Base-by-base conservation (phyloP, 768 basidiomycete genomes). In the Phylloporus sp. region DNA sequence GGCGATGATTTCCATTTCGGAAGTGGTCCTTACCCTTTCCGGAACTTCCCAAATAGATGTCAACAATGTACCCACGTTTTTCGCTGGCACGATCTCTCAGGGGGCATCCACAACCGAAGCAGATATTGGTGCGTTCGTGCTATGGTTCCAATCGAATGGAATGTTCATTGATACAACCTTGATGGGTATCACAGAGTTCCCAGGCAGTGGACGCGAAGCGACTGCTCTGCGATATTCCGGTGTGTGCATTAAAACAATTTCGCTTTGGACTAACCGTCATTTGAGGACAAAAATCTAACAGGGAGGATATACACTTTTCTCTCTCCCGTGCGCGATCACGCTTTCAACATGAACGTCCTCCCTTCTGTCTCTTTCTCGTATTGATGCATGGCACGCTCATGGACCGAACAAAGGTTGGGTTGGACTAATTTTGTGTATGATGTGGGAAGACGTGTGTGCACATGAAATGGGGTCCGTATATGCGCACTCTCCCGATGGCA, bases 361-460 rank as follows among this genome's bases (percentile, higher is more conserved):
- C 1, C 75, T 98, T 1, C 82, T 81, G 1, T 42, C 63, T 14
- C 69, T 72, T 3, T 73, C 97, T 37, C 82, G 85, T 15, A 41
- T 67, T 7, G 71, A 74, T 10, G 76, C 75, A 24, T 97, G 93
- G 93, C 78, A 70, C 53, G 65, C 63, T 20, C 64, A 71, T 46
- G 66, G 69, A 17, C 64, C 97, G 48, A 72, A 84, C 41, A 67
- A 77, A 46, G 84, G 91, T 8, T 99, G 96, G 96, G 71, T 77
- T 1, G 86, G 86, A 4, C 69, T 97, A 36, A 97, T 99, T 48
- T 71, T 98, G 31, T 89, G 84, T 53, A 86, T 99, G 82, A 90
- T 98, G 87, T 96, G 90, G 88, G 96, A 99, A 66, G 79, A 78
- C 44, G 77, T 82, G 4, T 75, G 75, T 52, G 81, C 82, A 1